Evolutionary conservation across 1,284 basidiomycete genomes (phyloP), one percentile per base, ranked within the genome.

Genomic region (Moesziomyces parantarcticus): DNA sequence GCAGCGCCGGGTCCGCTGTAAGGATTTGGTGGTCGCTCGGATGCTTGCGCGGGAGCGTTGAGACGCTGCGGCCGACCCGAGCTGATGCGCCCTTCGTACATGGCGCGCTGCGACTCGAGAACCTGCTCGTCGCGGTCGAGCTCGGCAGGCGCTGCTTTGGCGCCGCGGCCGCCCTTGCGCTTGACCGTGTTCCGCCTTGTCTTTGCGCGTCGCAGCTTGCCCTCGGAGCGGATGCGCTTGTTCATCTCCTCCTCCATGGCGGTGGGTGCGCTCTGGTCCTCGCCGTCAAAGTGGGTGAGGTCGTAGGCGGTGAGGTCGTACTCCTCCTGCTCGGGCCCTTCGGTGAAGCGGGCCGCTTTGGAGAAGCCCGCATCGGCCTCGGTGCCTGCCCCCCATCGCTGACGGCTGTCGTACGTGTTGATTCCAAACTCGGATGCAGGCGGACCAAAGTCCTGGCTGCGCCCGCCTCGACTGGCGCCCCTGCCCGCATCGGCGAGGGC

Each of bases 251-350:
- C 85, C 79, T 94, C 92, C 20, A 88, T 89, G 0, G 89, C 88
- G 6, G 89, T 84, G 4, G 86, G 86, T 26, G 88, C 85, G 75
- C 60, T 69, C 36, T 92, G 90, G 65, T 91, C 88, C 68, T 92
- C 85, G 25, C 91, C 91, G 66, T 92, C 91, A 75, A 92, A 94
- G 75, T 92, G 91, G 8, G 92, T 92, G 55, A 92, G 85, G 73
- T 92, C 91, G 18, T 90, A 85, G 0, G 88, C 86, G 50, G 89
- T 86, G 58, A 89, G 87, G 22, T 85, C 85, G 54, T 85, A 84
- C 41, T 82, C 82, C n/a, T 79, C 69, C 61, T 88, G 86, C 13
- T 86, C 86, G 7, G 85, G 77, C 26, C 85, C 85, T 36, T 84
- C 84, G 6, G 75, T 77, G 55, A 80, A 77, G 18, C 70, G 67